Evolutionary conservation across 192 early-diverging fungal genomes (phyloP), one percentile per base, ranked within the genome.

Genomic region (Umbelopsis sp.): DNA sequence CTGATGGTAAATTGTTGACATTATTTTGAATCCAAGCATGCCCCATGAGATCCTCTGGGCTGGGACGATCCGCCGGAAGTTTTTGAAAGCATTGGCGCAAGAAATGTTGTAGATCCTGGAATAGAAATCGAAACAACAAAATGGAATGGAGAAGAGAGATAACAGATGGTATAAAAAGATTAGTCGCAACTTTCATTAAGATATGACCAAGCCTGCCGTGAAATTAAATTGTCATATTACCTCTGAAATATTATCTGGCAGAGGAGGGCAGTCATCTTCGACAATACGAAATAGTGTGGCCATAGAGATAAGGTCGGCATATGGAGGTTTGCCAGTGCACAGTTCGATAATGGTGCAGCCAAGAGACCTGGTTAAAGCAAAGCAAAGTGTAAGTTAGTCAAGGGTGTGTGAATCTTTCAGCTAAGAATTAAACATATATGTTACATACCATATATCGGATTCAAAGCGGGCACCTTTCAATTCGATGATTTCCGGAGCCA

Each of bases 331-430:
- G 21, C 96, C 97, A 14, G 95, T 95, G 36, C 96, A 81, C 76
- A 99, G 81, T 81, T 99, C 97, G 52, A 99, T 89, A 20, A 96
- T 82, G 0, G 97, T 99, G 69, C 96, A 98, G 44, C 97, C 97
- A 43, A 99, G 81, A 72, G 92, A 94, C 93, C 77, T 79, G 26
- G 22, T 50, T n/a, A n/a, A n/a, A n/a, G n/a, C n/a, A n/a, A 26
- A 52, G 47, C 45, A 44, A 26, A 32, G 11, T n/a, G 8, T 25
- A 56, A 24, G 3, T 20, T 7, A 22, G 45, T 49, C 12, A 69
- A 32, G n/a, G 45, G 50, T 10, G 31, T 36, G 38, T 8, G 14
- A 49, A 12, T 24, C 38, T 25, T 54, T 54, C 2, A 45, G 2
- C 7, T 31, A 31, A 25, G 38, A 53, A 21, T 11, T 11, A 41